phyloP scores from a whole-genome alignment of 148 eudicot species.

The Arctostaphylos glauca region DNA sequence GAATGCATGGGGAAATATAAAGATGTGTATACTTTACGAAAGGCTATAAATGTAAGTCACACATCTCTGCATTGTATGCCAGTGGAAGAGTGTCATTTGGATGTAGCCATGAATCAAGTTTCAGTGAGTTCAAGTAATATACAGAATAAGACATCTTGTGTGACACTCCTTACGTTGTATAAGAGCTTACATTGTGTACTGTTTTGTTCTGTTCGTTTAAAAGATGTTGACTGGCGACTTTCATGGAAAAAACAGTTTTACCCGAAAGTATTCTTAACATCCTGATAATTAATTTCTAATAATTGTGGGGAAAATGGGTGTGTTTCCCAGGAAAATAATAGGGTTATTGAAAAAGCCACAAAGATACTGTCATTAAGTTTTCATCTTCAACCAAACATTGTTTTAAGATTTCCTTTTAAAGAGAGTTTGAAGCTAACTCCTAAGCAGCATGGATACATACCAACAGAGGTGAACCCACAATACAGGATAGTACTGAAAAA shows the following conservation, averaged over 20 bases:
- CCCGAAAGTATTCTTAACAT: background rate
- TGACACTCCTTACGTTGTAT: background rate
- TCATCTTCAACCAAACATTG: background rate
- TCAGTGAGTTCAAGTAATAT: background rate
- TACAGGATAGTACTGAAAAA: no score
- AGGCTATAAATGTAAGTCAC: background rate
- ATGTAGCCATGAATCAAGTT: background rate
- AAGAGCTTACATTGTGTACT: background rate
- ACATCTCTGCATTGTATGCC: background rate
- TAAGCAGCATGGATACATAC: background rate
- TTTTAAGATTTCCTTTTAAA: no score
- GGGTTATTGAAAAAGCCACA: background rate
- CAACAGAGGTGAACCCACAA: no score
- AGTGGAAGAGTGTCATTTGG: background rate
- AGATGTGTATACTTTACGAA: background rate
- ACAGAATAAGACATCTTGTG: background rate
- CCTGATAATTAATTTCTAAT: background rate
- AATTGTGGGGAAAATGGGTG: background rate
- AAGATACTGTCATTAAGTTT: background rate
- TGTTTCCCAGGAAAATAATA: background rate
- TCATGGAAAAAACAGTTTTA: background rate
- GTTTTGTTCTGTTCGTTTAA: background rate
- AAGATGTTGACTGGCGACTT: background rate
- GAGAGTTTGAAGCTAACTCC: no score
- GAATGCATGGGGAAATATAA: background rate